Evolutionary conservation across 2,329 filamentous ascomycete species (phyloP), one percentile per base, ranked within the genome.

Genomic region (Diaporthe ilicicola): DNA sequence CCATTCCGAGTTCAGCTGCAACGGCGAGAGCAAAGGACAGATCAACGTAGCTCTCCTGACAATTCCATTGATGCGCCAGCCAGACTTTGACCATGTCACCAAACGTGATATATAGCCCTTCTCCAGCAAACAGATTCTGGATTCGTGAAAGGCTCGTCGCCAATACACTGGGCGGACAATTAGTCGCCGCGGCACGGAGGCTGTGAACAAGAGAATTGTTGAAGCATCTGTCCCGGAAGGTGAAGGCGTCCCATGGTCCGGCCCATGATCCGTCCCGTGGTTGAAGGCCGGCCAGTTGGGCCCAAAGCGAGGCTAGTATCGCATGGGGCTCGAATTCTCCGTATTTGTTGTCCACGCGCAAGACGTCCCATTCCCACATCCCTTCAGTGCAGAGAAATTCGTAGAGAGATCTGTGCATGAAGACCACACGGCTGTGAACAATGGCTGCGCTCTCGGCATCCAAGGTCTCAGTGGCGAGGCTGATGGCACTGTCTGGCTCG

Each of bases 41-140:
- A 1, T 27, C 4, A 2, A 42, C 15, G 22, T 12, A 42, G 13
- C 34, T 4, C 9, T 27, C 12, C 4, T 8, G 37, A 27, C 54
- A 29, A 0, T 42, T 2, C 4, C 34, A 6, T 10, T 19, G 7
- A 59, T 42, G 54, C 34, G 54, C n/a, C 2, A 59, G 34, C 34
- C 34, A 39, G n/a, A 22, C 0, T 22, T 3, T 19, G 9, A 19
- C n/a, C 9, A 12, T 3, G 2, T 5, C 3, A 19, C 3, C 2
- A 9, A 34, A 13, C 5, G 0, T 7, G 0, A 1, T 5, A 17
- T 12, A 22, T 19, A 1, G 1, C 13, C 27, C 7, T 10, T 5
- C 9, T 34, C 27, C 5, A 15, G 19, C 19, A 15, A 27, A 39
- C 1, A 56, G 13, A 24, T 12, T 6, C n/a, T 39, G 54, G 9